These are phyloP conservation scores for Sphaerulina musiva DNA, from an alignment of 2,329 filamentous ascomycete genomes.

Conservation along the genomic window DNA sequence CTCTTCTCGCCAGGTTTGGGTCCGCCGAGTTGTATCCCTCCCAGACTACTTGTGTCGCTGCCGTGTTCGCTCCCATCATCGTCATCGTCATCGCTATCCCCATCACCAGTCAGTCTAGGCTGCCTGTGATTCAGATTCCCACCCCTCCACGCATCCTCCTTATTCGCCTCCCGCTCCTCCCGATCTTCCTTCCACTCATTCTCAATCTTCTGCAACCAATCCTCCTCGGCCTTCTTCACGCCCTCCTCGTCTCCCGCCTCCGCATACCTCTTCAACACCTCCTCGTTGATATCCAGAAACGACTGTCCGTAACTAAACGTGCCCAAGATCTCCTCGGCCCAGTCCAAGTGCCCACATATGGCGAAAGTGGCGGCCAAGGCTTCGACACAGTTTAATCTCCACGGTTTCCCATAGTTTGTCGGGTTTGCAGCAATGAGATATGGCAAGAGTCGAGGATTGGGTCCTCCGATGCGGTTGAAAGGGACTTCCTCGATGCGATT, in stretches of 20 bases:
- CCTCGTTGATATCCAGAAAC: constrained; percentile 85
- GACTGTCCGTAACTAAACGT: constrained; percentile 83
- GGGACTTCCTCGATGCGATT: constrained; percentile 86
- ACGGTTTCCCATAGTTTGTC: constrained; percentile 95
- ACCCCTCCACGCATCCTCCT: constrained; percentile 77
- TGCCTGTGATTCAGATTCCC: constrained; percentile 74
- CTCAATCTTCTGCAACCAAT: constrained; percentile 86
- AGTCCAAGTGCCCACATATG: constrained; percentile 86
- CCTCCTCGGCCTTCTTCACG: constrained; percentile 75
- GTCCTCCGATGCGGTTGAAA: constrained; percentile 84
- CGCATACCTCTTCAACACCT: constrained; percentile 75
- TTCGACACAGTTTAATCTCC: constrained; percentile 92
- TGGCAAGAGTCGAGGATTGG: constrained; percentile 81
- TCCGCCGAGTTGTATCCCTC: constrained; percentile 33
- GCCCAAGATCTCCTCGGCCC: constrained; percentile 75
- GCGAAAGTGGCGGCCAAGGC: constrained; percentile 86
- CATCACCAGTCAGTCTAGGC: constrained; percentile 49
- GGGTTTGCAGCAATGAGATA: constrained; percentile 95
- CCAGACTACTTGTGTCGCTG: constrained; percentile 32
- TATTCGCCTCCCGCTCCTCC: constrained; percentile 53
- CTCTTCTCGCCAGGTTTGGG: constrained; percentile 49
- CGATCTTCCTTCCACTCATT: constrained; percentile 79
- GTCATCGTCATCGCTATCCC: constrained; percentile 34
- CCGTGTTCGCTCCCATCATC: constrained; percentile 37
- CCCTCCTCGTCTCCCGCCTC: constrained; percentile 73